Evolutionary conservation across 345 rosid species (phyloP).

Genomic region (Hibiscus syriacus): DNA sequence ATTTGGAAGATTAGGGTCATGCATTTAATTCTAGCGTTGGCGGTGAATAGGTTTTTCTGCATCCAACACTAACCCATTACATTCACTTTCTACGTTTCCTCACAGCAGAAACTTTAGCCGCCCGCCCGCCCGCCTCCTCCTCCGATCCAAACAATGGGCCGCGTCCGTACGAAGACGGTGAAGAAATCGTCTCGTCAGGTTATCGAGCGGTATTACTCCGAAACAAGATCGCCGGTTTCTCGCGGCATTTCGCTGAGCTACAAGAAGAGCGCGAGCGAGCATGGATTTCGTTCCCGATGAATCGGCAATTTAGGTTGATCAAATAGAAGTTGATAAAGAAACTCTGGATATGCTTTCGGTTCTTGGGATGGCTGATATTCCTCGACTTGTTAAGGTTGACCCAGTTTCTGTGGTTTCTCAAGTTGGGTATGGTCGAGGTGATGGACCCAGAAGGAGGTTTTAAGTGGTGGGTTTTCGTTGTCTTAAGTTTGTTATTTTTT

Average conservation of each 20-base stretch:
- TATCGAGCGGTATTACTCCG: constrained; percentile 84
- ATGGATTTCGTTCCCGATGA: constrained; percentile 91
- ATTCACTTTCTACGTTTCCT: not conserved
- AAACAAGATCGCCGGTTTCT: constrained; percentile 87
- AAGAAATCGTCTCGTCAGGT: constrained; percentile 91
- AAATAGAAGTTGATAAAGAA: constrained; percentile 54
- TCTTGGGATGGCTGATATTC: constrained; percentile 68
- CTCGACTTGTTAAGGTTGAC: constrained; percentile 51
- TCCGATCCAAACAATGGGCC: constrained; percentile 42
- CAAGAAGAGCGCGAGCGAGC: constrained; percentile 87
- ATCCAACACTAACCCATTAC: not conserved
- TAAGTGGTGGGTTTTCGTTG: not conserved
- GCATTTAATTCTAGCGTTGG: too few species aligned
- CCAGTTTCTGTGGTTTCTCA: constrained; percentile 34
- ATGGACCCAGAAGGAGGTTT: constrained; percentile 27
- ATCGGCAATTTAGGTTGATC: constrained; percentile 58
- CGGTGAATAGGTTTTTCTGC: too few species aligned
- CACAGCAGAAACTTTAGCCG: not conserved
- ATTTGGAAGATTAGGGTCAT: too few species aligned
- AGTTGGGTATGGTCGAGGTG: constrained; percentile 25
- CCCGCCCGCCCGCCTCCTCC: not conserved
- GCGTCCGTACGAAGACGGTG: constrained; percentile 84
- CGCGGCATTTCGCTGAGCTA: constrained; percentile 79
- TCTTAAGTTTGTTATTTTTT: not conserved
- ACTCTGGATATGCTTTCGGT: constrained; percentile 67